Evolutionary conservation across 202 grass and related monocot genomes (phyloP), one percentile per base, ranked within the genome.

Genomic region (Bolboschoenoplectus hybrid): DNA sequence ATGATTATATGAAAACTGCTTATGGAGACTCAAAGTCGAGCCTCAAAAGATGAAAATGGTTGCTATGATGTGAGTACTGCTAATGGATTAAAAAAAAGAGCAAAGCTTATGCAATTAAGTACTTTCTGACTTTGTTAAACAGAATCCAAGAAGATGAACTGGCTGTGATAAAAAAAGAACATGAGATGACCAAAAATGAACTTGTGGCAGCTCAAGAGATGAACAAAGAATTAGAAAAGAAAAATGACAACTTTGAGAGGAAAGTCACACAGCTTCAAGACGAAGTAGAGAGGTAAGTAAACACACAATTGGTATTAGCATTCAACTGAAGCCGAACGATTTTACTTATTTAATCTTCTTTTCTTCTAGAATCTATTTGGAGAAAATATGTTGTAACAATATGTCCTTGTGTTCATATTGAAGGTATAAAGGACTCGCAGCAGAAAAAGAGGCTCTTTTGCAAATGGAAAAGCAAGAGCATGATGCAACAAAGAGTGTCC

Each of bases 191-290:
- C 68, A 97, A 92, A 68, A 90, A 91, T 81, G 86, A 84, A 87
- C 89, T 91, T 90, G 26, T 72, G 61, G 80, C 85, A 77, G 88
- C 85, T 85, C 85, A 85, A 57, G 88, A 88, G 72, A 97, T 19
- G 75, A 97, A 97, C 77, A 87, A 89, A 84, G 94, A 92, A 64
- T 91, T 97, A 51, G 66, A 87, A 62, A 84, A 89, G 74, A 97
- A 89, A 89, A 83, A 90, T 82, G 86, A 89, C 83, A 78, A 93
- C 80, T 69, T 88, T 79, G 91, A 97, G 49, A 86, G 88, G 87
- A 89, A 90, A 90, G 87, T 87, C 19, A 84, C 69, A 68, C 86
- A 92, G 17, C 91, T 92, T 91, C 86, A 93, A 74, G 88, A 87
- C 51, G 74, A 76, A 51, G 83, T 94, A 87, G 85, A 87, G 74